Conservation (phyloP, 805 yeast species). For the Candida taoyuanica region DNA sequence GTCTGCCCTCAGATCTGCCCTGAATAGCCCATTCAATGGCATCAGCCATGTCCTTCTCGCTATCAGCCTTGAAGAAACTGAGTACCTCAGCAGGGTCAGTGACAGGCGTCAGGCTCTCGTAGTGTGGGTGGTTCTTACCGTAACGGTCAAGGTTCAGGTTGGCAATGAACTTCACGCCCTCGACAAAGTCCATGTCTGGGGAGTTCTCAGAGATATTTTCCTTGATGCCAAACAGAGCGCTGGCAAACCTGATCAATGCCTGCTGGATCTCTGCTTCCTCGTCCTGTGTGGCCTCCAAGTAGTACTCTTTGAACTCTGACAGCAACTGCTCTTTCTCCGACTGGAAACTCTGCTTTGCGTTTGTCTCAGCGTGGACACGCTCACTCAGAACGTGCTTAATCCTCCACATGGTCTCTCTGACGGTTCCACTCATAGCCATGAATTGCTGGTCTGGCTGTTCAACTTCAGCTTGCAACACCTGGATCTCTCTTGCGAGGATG, state of each 20-base stretch:
- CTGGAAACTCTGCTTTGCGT: constrained; percentile 46
- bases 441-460: constrained; percentile 35
- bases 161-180: constrained; percentile 69
- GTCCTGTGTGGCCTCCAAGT: constrained; percentile 48
- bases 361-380: constrained; percentile 66
- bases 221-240: constrained; percentile 81
- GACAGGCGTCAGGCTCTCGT: constrained; percentile 25
- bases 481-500: constrained; percentile 67
- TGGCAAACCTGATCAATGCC: constrained; percentile 72
- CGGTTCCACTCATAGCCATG: constrained; percentile 30
- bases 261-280: constrained; percentile 60
- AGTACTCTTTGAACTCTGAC: constrained; percentile 51
- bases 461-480: constrained; percentile 45
- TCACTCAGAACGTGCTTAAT: constrained; percentile 86
- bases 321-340: constrained; percentile 45
- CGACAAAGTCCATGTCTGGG: constrained; percentile 54
- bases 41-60: constrained; percentile 35
- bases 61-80: constrained; percentile 42
- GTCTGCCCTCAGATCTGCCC: constrained; percentile 39
- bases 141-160: constrained; percentile 59
- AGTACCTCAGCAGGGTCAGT: constrained; percentile 40
- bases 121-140: constrained; percentile 36
- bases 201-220: constrained; percentile 53
- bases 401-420: constrained; percentile 65
- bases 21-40: constrained; percentile 39